phyloP scores from a whole-genome alignment of 306 rosid species.

The Potentilla sterilis region DNA sequence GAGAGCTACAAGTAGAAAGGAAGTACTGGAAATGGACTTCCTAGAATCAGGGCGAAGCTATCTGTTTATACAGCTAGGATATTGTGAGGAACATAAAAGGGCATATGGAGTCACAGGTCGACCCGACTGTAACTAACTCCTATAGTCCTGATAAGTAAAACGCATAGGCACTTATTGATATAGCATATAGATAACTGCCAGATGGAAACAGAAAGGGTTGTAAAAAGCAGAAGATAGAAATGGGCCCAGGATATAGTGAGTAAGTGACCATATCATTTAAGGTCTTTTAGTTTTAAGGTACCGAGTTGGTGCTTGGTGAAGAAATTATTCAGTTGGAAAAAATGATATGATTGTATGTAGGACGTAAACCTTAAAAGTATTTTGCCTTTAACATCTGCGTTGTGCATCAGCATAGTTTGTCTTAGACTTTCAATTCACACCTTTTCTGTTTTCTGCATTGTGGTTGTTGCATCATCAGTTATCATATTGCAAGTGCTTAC shows the following conservation, averaged over 20 bases:
- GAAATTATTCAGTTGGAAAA: neutral
- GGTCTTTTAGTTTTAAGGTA: neutral
- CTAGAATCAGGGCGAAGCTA: neutral
- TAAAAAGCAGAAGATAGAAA: neutral
- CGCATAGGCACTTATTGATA: neutral
- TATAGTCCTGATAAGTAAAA: neutral
- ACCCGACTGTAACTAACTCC: neutral
- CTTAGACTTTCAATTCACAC: neutral
- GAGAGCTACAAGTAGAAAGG: neutral
- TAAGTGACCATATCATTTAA: neutral
- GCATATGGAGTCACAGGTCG: neutral
- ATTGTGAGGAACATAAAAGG: neutral
- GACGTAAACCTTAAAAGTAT: neutral
- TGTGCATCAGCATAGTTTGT: neutral
- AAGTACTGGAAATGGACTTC: neutral
- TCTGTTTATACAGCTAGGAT: neutral
- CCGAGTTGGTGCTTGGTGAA: neutral
- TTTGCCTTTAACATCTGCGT: neutral
- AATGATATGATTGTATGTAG: neutral
- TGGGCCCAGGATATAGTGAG: neutral
- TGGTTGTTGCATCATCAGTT: neutral
- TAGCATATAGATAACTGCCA: neutral
- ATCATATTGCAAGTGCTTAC: neutral
- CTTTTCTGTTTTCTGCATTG: neutral
- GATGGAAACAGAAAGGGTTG: neutral